Percentiles rank a stretch among this genome's conserved stretches.
phyloP scores from a whole-genome alignment of 495 filamentous ascomycete genomes.

The Aspergillus taichungensis region DNA sequence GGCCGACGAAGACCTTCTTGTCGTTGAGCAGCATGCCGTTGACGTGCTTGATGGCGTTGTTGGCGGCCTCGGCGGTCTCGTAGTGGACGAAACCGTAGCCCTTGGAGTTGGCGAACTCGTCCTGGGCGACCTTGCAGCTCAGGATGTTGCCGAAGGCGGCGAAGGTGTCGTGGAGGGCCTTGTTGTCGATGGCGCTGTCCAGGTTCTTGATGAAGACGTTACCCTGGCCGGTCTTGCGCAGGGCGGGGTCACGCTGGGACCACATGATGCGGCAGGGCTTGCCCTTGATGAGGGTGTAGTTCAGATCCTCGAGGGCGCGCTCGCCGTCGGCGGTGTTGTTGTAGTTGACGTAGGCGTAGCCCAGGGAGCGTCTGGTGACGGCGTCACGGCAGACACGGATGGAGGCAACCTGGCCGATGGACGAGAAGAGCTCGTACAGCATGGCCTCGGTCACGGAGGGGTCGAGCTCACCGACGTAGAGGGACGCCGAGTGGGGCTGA shows the following conservation, averaged over 20 bases:
- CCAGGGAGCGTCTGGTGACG: conserved; percentile 95
- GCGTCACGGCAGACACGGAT: conserved; percentile 99
- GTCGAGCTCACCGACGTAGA: conserved; percentile 98
- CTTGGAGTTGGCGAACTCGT: conserved; percentile 92
- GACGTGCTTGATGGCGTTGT: conserved; percentile 97
- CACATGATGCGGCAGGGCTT: conserved; percentile 99
- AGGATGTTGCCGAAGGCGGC: conserved; percentile 98
- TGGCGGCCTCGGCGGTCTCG: conserved; percentile 96
- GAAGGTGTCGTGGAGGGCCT: conserved; percentile 99
- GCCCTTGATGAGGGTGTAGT: conserved; percentile 99
- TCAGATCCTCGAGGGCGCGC: conserved; percentile 96
- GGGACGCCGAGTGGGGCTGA: conserved; percentile 87
- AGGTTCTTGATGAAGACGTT: conserved; percentile 99
- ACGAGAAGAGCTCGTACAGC: conserved; percentile 99
- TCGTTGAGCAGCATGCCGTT: conserved; percentile 99
- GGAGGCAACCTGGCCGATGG: conserved; percentile 96
- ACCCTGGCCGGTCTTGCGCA: conserved; percentile 98
- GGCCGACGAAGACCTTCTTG: conserved; percentile 99
- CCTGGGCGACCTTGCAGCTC: conserved; percentile 98
- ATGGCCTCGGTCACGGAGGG: conserved; percentile 97
- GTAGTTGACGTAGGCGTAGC: conserved; percentile 99
- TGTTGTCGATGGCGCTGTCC: conserved; percentile 98
- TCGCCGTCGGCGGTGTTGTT: conserved; percentile 95
- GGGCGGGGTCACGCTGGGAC: conserved; percentile 97
- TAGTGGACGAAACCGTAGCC: conserved; percentile 99